A percentile compares a stretch with the other conserved stretches of the same genome.
These are phyloP conservation scores for Apodospora peruviana DNA, from an alignment of 495 filamentous ascomycete species.

Conservation along the genomic window DNA sequence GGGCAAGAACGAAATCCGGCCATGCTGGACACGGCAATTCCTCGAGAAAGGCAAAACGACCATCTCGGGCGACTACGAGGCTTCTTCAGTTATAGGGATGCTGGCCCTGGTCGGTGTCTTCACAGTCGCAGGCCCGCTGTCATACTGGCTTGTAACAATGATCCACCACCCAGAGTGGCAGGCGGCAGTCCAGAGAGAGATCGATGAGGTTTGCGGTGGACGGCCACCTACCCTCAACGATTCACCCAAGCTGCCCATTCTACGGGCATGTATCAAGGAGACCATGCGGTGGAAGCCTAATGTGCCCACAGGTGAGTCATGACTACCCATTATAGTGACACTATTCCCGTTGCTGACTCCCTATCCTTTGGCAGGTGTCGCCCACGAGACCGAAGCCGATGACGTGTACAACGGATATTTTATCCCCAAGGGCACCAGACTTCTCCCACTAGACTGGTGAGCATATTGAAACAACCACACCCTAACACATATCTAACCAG, in stretches of 20 bases:
- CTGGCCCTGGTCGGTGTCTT: conserved; percentile 39
- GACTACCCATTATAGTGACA: not conserved
- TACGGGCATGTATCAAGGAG: conserved; percentile 47
- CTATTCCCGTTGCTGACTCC: too few relatives aligned
- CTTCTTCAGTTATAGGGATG: conserved; percentile 36
- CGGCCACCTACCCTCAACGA: conserved; percentile 40
- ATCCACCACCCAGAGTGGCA: conserved; percentile 38
- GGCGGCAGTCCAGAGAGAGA: conserved; percentile 40
- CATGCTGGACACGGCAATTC: conserved; percentile 32
- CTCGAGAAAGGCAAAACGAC: conserved; percentile 31
- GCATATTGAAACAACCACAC: not conserved
- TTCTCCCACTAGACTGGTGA: conserved; percentile 48
- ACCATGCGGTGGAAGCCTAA: conserved; percentile 51
- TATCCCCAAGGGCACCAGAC: conserved; percentile 39
- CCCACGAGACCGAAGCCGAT: conserved; percentile 33
- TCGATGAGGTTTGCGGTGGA: conserved; percentile 43
- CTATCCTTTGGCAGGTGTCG: conserved; percentile 37
- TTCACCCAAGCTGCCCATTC: conserved; percentile 31
- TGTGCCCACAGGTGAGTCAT: conserved; percentile 31
- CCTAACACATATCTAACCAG: not conserved
- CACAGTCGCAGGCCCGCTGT: conserved; percentile 36
- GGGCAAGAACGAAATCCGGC: conserved; percentile 19
- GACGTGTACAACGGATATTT: conserved; percentile 40
- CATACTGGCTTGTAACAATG: conserved; percentile 37
- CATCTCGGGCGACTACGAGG: conserved; percentile 34